These are phyloP conservation scores for Sordariomycetes sp. DNA, from an alignment of 2,329 filamentous ascomycete genomes.

Conservation along the genomic window DNA sequence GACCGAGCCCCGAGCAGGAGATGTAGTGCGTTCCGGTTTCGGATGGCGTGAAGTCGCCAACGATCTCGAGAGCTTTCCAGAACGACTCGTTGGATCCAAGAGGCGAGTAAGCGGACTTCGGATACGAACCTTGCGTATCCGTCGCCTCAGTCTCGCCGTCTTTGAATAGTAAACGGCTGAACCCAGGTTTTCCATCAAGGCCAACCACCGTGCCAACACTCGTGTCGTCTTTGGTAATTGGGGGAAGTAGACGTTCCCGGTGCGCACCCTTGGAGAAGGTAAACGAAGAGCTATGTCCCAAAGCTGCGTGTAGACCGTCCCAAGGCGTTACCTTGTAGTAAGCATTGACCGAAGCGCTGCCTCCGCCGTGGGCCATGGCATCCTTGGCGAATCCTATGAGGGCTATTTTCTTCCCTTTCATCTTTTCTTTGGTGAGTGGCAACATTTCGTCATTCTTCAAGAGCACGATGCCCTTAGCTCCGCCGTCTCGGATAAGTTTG, in stretches of 20 bases:
- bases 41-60: constrained; percentile 14
- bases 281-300: constrained; percentile 11
- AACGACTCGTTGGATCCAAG: neutral
- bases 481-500: constrained; percentile 13
- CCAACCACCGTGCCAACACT: constrained; percentile 11
- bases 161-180: constrained; percentile 15
- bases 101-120: neutral
- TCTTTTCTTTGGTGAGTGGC: constrained; percentile 28
- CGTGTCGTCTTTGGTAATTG: too few species aligned
- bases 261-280: constrained; percentile 13
- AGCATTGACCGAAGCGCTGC: constrained; percentile 22
- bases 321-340: constrained; percentile 21
- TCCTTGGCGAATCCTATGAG: constrained; percentile 23
- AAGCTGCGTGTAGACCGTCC: constrained; percentile 15
- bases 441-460: constrained; percentile 28
- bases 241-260: neutral
- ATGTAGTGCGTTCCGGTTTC: constrained; percentile 18
- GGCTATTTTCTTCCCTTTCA: constrained; percentile 17
- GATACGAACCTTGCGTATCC: constrained; percentile 9
- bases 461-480: constrained; percentile 38
- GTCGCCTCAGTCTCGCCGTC: constrained; percentile 9
- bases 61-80: constrained; percentile 2
- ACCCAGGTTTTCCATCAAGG: constrained; percentile 17
- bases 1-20: constrained; percentile 17
- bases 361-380: constrained; percentile 24